Evolutionary conservation across 179 eudicot species (phyloP), one percentile per base, ranked within the genome.

Genomic region (Silene vulgaris): DNA sequence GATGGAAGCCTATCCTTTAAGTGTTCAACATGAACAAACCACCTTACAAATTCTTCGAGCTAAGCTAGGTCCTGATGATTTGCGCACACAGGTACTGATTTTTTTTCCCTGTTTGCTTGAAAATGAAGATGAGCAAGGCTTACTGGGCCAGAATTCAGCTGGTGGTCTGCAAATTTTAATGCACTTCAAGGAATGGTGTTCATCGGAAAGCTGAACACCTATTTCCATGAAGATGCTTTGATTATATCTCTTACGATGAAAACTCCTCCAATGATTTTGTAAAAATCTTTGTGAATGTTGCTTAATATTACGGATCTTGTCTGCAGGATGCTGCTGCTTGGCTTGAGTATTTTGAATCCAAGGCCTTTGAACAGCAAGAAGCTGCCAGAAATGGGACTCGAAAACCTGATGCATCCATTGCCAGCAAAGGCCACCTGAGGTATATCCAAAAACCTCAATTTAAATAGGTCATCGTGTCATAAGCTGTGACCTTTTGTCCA

Each of bases 281-380:
- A 62, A 64, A 62, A 64, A 54, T 69, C 54, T 21, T 65, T 32
- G 4, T 60, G 35, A 43, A 17, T 40, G 14, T 62, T 26, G 17
- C 23, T 21, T 73, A 52, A 76, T 76, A 59, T 35, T 40, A 76
- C 16, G 65, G 32, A 73, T 73, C 59, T 69, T 7, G 69, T 57
- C 63, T 84, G 80, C 89, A 96, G 99, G 99, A 96, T 87, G 99
- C 99, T 79, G 98, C 98, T 85, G 99, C 99, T 78, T 96, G 99
- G 99, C 92, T 96, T 13, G 99, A 96, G 81, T 96, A 96, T 88
- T 96, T 96, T 80, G 99, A 96, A 82, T 96, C 99, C 54, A 96
- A 96, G 92, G 98, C 98, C 79, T 90, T 93, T 87, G 99, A 96
- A 82, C 99, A 96, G 80, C 98, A 96, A 87, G 99, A 96, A 89